A percentile compares a stretch with the other conserved stretches of the same genome.
Conservation (phyloP, 2,329 filamentous ascomycete genomes). For the Exophiala sp. region DNA sequence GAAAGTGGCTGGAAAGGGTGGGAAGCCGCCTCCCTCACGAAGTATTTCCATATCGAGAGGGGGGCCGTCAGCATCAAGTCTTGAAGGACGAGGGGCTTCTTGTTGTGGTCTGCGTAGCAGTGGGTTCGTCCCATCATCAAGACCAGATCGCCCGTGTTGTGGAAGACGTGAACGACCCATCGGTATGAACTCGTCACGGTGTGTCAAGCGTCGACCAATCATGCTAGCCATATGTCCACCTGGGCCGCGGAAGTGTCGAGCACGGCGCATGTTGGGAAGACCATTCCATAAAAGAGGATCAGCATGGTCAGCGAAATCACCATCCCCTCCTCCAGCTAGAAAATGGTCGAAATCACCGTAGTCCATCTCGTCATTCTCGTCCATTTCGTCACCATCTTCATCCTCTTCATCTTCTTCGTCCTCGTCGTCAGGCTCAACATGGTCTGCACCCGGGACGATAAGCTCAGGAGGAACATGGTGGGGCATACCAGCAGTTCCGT, state of each 20-base stretch:
- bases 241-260: conserved; percentile 49
- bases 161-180: conserved; percentile 13
- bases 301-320: conserved; percentile 66
- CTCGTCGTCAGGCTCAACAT: conserved; percentile 22
- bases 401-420: conserved; percentile 52
- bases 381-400: conserved; percentile 54
- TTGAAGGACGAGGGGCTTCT: conserved; percentile 31
- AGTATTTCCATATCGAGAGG: conserved; percentile 12
- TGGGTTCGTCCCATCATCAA: conserved; percentile 83
- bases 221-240: conserved; percentile 56
- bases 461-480: conserved; percentile 19
- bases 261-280: conserved; percentile 35
- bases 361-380: conserved; percentile 41
- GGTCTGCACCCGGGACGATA: conserved; percentile 16
- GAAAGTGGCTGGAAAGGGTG: conserved; percentile 15
- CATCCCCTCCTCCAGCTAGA: conserved; percentile 35
- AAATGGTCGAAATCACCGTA: conserved; percentile 27
- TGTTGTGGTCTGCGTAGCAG: conserved; percentile 63
- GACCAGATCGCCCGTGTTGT: conserved; percentile 50
- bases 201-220: conserved; percentile 43
- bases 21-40: conserved; percentile 6
- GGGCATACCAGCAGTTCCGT: conserved; percentile 9
- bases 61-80: conserved; percentile 33
- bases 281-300: conserved; percentile 47
- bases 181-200: conserved; percentile 19